phyloP scores from a whole-genome alignment of 2,329 filamentous ascomycete species.

The Verticillium nonalfalfae region DNA sequence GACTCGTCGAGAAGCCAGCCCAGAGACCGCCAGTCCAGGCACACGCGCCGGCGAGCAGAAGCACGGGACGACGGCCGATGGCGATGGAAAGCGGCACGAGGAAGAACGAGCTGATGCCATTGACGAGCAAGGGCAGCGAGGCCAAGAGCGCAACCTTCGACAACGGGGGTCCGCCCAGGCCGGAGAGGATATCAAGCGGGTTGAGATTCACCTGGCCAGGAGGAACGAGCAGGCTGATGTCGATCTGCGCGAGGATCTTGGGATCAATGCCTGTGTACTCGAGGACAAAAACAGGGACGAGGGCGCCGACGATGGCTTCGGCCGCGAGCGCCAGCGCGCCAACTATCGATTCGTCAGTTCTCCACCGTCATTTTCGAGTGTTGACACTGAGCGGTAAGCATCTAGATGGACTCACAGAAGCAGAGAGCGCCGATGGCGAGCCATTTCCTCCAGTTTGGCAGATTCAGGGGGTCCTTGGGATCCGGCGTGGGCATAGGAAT shows the following conservation, averaged over 20 bases:
- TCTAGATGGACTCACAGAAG: slow-evolving; percentile 17
- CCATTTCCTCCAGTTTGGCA: slow-evolving; percentile 23
- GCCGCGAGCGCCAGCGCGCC: slow-evolving; percentile 11
- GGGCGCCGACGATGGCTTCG: slow-evolving; percentile 18
- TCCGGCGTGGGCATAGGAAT: slow-evolving; percentile 22
- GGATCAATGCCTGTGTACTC: slow-evolving; percentile 25
- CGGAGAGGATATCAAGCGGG: slow-evolving; percentile 21
- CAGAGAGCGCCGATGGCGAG: slow-evolving; percentile 18
- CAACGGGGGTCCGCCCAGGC: slow-evolving; percentile 19
- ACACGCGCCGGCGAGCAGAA: slow-evolving; percentile 22
- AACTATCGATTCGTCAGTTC: neutral
- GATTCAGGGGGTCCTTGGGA: slow-evolving; percentile 24
- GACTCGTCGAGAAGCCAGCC: slow-evolving; percentile 22
- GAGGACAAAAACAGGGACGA: slow-evolving; percentile 25
- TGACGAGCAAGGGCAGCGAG: slow-evolving; percentile 26
- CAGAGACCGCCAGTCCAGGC: slow-evolving; percentile 28
- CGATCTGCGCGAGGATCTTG: slow-evolving; percentile 16
- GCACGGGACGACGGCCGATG: slow-evolving; percentile 26
- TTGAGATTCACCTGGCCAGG: slow-evolving; percentile 14
- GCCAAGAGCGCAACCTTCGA: slow-evolving; percentile 21
- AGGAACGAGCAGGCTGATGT: slow-evolving; percentile 11
- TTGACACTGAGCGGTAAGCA: neutral
- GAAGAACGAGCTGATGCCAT: slow-evolving; percentile 26
- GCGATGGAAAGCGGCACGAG: slow-evolving; percentile 29
- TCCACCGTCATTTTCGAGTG: neutral